Percentiles rank a stretch among this genome's conserved stretches.
phyloP scores from a whole-genome alignment of 352 stramenopile genomes.

The Phytophthora megakarya region DNA sequence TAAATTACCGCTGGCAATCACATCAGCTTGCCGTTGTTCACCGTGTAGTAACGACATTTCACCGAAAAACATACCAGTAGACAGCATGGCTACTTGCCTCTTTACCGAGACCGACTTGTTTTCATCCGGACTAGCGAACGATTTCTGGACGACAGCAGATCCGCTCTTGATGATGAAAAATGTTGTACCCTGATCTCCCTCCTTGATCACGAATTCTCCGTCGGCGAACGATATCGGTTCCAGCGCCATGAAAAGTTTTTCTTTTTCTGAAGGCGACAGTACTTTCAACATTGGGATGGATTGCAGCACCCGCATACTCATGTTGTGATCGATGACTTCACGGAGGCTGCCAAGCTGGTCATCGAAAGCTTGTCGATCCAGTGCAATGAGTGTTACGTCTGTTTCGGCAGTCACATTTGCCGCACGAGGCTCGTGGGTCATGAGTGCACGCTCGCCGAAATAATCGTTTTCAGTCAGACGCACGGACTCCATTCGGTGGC shows the following conservation, averaged over 20 bases:
- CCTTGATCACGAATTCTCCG: conserved; percentile 61
- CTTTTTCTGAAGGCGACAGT: conserved; percentile 59
- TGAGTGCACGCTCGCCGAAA: conserved; percentile 93
- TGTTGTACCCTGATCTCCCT: conserved; percentile 70
- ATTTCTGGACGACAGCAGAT: conserved; percentile 58
- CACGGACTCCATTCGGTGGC: conserved; percentile 45
- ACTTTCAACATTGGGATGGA: conserved; percentile 76
- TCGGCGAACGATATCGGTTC: conserved; percentile 56
- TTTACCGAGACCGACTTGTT: conserved; percentile 24
- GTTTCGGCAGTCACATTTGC: conserved; percentile 89
- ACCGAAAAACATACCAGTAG: conserved; percentile 64
- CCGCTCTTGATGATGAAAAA: conserved; percentile 88
- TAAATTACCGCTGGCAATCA: conserved; percentile 72
- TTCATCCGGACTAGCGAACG: conserved; percentile 37
- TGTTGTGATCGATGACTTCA: conserved; percentile 91
- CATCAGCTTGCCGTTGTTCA: conserved; percentile 62
- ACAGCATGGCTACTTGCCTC: conserved; percentile 63
- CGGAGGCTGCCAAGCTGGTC: conserved; percentile 91
- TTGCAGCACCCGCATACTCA: conserved; percentile 79
- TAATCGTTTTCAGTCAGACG: conserved; percentile 79
- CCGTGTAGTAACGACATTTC: conserved; percentile 75
- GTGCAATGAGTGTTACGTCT: conserved; percentile 71
- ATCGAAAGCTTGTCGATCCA: conserved; percentile 94
- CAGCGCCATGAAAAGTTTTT: conserved; percentile 67
- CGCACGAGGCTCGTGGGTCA: conserved; percentile 87